Evolutionary conservation across 352 stramenopile genomes (phyloP).

Genomic region (Ochromonadaceae sp.): DNA sequence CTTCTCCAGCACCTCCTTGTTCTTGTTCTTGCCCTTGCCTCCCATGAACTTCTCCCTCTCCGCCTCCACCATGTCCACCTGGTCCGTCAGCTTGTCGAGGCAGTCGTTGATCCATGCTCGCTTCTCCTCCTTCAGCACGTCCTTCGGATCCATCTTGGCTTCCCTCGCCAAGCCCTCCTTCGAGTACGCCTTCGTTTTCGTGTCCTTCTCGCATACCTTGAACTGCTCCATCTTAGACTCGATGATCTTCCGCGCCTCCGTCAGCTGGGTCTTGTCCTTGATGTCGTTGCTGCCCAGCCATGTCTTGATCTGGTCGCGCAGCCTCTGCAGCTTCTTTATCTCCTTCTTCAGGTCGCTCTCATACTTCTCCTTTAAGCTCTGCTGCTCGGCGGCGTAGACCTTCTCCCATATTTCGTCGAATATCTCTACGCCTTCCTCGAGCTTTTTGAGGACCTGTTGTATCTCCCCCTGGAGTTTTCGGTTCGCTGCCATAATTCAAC

Average conservation of each 20-base stretch:
- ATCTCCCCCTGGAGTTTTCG: slow-evolving; percentile 57
- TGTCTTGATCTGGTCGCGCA: slow-evolving; percentile 96
- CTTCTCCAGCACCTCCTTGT: slow-evolving; percentile 45
- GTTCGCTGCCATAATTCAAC: slow-evolving; percentile 6
- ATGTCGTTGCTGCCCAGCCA: slow-evolving; percentile 93
- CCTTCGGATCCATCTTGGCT: slow-evolving; percentile 44
- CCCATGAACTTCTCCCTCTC: slow-evolving; percentile 49
- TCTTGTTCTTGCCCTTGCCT: slow-evolving; percentile 81
- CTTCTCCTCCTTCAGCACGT: slow-evolving; percentile 56
- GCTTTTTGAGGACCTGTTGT: slow-evolving; percentile 97
- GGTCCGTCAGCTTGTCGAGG: slow-evolving; percentile 43
- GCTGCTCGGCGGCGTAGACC: slow-evolving; percentile 77
- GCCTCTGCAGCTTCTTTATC: slow-evolving; percentile 97
- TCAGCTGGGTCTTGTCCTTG: slow-evolving; percentile 84
- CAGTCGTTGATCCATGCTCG: slow-evolving; percentile 53
- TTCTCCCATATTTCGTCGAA: slow-evolving; percentile 99
- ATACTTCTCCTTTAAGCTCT: slow-evolving; percentile 99
- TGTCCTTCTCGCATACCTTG: slow-evolving; percentile 98
- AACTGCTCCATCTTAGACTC: slow-evolving; percentile 99
- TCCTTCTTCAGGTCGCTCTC: slow-evolving; percentile 98
- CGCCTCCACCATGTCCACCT: slow-evolving; percentile 49
- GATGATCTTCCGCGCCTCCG: slow-evolving; percentile 66
- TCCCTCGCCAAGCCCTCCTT: slow-evolving; percentile 90
- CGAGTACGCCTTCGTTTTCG: slow-evolving; percentile 98
- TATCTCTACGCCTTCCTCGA: slow-evolving; percentile 92